These are phyloP conservation scores for Aureobasidium sp. DNA, from an alignment of 2,329 filamentous ascomycete genomes.

Conservation along the genomic window DNA sequence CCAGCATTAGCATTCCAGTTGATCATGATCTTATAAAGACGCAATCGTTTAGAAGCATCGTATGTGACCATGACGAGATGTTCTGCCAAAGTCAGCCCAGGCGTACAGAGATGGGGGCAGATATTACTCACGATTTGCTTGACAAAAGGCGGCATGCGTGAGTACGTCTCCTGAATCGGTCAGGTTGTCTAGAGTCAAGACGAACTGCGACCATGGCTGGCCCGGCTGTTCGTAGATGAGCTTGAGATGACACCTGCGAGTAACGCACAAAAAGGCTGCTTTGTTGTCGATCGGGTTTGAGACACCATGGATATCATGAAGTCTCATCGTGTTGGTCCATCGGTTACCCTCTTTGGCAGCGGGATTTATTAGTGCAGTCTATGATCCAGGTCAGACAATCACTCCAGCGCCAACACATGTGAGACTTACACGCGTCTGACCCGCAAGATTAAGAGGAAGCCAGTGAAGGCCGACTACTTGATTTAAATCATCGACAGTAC, in stretches of 20 bases:
- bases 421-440: constrained; percentile 26
- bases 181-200: constrained; percentile 67
- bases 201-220: constrained; percentile 63
- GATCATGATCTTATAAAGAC: constrained; percentile 65
- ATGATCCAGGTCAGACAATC: constrained; percentile 26
- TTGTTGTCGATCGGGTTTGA: constrained; percentile 65
- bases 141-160: constrained; percentile 64
- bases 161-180: constrained; percentile 48
- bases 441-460: constrained; percentile 47
- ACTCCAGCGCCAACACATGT: neutral
- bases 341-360: constrained; percentile 35
- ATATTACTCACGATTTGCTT: constrained; percentile 19
- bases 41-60: constrained; percentile 64
- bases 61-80: constrained; percentile 59
- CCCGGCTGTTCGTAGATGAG: constrained; percentile 73
- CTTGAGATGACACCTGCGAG: constrained; percentile 64
- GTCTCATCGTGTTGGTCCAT: constrained; percentile 64
- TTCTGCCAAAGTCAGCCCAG: constrained; percentile 28
- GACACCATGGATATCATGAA: constrained; percentile 61
- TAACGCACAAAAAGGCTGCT: constrained; percentile 70
- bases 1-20: constrained; percentile 57
- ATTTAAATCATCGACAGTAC: constrained; percentile 66
- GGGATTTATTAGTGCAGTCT: constrained; percentile 29
- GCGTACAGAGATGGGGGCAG: too few relatives aligned
- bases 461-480: constrained; percentile 80